Conservation (phyloP, 129 eudicot genomes). For the Flaveria sonorensis region DNA sequence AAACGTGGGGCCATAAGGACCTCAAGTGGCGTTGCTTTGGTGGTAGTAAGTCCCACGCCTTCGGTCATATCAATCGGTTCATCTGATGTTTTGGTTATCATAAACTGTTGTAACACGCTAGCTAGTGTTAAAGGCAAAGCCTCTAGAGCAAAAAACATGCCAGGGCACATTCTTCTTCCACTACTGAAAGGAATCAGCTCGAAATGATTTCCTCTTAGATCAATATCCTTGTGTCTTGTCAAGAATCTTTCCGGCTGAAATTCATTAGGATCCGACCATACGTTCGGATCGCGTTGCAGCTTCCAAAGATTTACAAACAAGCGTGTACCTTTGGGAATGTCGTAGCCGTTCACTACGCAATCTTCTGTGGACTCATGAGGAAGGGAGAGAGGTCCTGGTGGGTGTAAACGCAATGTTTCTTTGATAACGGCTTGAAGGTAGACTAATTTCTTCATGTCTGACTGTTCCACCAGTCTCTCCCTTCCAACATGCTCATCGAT, state of each 20-base stretch:
- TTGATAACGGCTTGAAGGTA: slow-evolving; percentile 37
- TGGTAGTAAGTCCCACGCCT: slow-evolving; percentile 4
- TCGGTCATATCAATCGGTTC: slow-evolving; percentile 38
- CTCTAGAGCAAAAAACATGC: slow-evolving; percentile 15
- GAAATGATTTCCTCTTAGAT: slow-evolving; percentile 16
- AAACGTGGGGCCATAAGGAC: slow-evolving; percentile 33
- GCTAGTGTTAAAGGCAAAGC: slow-evolving; percentile 22
- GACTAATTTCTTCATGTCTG: slow-evolving; percentile 36
- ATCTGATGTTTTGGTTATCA: slow-evolving; percentile 1
- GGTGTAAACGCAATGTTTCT: slow-evolving; percentile 33
- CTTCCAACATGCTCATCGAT: slow-evolving; percentile 29
- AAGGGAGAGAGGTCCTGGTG: slow-evolving; percentile 13
- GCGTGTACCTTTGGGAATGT: slow-evolving; percentile 26
- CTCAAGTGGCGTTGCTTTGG: slow-evolving; percentile 31
- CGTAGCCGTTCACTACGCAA: slow-evolving; percentile 31
- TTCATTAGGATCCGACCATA: slow-evolving; percentile 28
- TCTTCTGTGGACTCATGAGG: slow-evolving; percentile 30
- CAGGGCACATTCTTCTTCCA: slow-evolving; percentile 38
- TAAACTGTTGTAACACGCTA: slow-evolving; percentile 34
- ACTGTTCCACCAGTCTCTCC: slow-evolving; percentile 33
- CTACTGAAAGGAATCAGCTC: slow-evolving; percentile 35
- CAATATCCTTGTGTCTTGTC: slow-evolving; percentile 16
- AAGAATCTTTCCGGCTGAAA: slow-evolving; percentile 37
- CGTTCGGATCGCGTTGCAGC: slow-evolving; percentile 24
- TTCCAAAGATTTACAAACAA: slow-evolving; percentile 25